These are phyloP conservation scores for Dovyalis caffra DNA, from an alignment of 345 rosid species.

Conservation along the genomic window DNA sequence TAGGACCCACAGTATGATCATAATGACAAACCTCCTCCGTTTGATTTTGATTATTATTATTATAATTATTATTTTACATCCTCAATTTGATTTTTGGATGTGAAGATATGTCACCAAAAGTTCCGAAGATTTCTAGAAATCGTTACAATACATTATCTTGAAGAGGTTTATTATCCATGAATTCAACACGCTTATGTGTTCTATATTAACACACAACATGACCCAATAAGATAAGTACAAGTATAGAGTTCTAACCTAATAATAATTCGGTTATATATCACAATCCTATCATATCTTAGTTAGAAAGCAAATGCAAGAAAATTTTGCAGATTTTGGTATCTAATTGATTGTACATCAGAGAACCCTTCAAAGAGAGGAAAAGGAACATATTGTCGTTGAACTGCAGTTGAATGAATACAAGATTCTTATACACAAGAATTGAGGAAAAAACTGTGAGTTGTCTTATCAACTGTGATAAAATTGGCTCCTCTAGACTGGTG, in stretches of 20 bases:
- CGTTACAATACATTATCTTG: too few relatives aligned
- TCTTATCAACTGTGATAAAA: background rate
- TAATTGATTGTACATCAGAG: background rate
- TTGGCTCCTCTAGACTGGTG: background rate
- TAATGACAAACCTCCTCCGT: background rate
- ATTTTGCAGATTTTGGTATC: background rate
- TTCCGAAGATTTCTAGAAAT: background rate
- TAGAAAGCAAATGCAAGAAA: too few relatives aligned
- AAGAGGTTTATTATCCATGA: too few relatives aligned
- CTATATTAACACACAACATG: too few relatives aligned
- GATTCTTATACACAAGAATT: background rate
- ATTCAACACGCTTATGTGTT: too few relatives aligned
- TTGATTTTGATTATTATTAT: background rate
- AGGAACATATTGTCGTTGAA: background rate
- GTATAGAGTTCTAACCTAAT: too few relatives aligned
- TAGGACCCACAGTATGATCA: background rate
- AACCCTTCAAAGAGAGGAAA: background rate
- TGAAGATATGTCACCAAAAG: background rate
- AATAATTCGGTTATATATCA: too few relatives aligned
- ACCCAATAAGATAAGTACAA: too few relatives aligned
- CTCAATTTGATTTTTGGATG: background rate
- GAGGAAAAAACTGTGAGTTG: background rate
- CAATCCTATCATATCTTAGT: too few relatives aligned
- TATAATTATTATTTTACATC: background rate
- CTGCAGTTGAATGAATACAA: background rate